A percentile compares a stretch with the other conserved stretches of the same genome.
Conservation (phyloP, 768 basidiomycete species). For the Stropharia rugosoannulata region DNA sequence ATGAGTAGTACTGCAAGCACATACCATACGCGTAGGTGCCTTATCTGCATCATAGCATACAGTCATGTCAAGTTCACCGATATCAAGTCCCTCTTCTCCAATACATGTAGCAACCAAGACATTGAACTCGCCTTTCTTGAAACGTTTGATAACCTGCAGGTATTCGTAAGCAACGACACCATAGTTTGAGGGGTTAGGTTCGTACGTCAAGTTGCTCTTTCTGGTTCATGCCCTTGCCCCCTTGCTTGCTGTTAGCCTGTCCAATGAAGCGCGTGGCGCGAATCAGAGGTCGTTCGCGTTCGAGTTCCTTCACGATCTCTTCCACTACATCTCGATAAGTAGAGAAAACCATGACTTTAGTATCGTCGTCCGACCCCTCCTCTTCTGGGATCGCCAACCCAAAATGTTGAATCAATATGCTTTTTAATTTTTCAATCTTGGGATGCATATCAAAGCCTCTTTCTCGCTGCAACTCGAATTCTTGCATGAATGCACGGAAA, state of each 20-base stretch:
- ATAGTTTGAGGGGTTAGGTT: neutral
- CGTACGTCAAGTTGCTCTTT: conserved; percentile 87
- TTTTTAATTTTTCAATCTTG: conserved; percentile 85
- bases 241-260: conserved; percentile 81
- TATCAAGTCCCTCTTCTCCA: conserved; percentile 97
- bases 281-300: conserved; percentile 74
- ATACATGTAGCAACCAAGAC: conserved; percentile 95
- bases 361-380: conserved; percentile 42
- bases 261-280: conserved; percentile 88
- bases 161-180: conserved; percentile 11
- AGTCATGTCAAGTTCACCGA: conserved; percentile 95
- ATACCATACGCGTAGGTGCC: conserved; percentile 93
- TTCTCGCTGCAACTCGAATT: conserved; percentile 59
- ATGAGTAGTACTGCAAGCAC: conserved; percentile 15
- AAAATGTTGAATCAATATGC: conserved; percentile 80
- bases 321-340: conserved; percentile 90
- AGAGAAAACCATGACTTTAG: conserved; percentile 92
- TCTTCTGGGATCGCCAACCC: conserved; percentile 44
- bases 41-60: conserved; percentile 97
- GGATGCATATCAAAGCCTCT: conserved; percentile 73
- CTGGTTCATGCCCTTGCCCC: conserved; percentile 86
- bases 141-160: conserved; percentile 75
- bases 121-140: conserved; percentile 87
- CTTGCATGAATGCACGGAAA: conserved; percentile 65
- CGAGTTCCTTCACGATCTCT: conserved; percentile 82